phyloP scores from a whole-genome alignment of 208 protist genomes.

The Leishmania aethiopica region DNA sequence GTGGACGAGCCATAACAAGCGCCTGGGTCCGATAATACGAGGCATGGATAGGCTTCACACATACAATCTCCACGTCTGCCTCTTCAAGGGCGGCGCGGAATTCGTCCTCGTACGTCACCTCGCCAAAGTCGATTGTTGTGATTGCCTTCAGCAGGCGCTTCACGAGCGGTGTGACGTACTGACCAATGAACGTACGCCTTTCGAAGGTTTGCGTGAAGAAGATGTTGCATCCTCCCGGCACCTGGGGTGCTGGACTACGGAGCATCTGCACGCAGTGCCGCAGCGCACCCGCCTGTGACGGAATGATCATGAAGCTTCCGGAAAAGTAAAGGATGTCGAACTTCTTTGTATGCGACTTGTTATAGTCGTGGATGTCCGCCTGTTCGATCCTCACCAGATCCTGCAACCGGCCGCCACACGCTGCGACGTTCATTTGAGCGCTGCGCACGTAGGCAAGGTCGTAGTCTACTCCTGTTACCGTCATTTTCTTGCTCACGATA shows the following conservation, averaged over 20 bases:
- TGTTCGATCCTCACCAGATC: conserved; percentile 54
- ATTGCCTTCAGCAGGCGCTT: conserved; percentile 60
- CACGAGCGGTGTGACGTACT: conserved; percentile 55
- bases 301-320: conserved; percentile 83
- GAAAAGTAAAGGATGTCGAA: conserved; percentile 86
- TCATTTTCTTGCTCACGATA: conserved; percentile 69
- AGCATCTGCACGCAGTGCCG: conserved; percentile 69
- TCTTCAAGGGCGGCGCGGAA: conserved; percentile 52
- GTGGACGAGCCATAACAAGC: conserved; percentile 65
- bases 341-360: conserved; percentile 39
- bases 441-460: conserved; percentile 61
- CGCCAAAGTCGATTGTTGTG: conserved; percentile 85
- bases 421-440: conserved; percentile 51
- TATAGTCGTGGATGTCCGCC: conserved; percentile 73
- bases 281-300: conserved; percentile 53
- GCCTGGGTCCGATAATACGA: conserved; percentile 60
- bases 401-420: conserved; percentile 38
- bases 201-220: conserved; percentile 89
- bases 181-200: conserved; percentile 54
- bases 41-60: conserved; percentile 39
- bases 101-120: conserved; percentile 82
- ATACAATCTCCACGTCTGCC: conserved; percentile 61
- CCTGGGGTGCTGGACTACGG: conserved; percentile 44
- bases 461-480: conserved; percentile 75
- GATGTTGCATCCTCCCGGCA: conserved; percentile 49